A percentile compares a stretch with the other conserved stretches of the same genome.
These are phyloP conservation scores for Mallotus repandus DNA, from an alignment of 441 rosid species.

Conservation along the genomic window DNA sequence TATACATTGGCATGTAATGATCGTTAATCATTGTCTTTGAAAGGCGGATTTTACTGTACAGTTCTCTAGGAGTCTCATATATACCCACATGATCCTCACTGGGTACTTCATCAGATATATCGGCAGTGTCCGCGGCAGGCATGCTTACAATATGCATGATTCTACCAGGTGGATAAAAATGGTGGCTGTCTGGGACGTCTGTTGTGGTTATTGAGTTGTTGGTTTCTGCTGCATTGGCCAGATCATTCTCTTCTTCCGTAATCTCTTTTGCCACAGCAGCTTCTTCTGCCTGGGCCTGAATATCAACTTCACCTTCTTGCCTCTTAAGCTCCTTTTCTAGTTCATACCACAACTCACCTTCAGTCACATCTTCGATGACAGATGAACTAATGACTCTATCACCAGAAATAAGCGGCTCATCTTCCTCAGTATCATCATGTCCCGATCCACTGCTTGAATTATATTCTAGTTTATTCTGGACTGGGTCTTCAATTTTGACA, in stretches of 20 bases:
- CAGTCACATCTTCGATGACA: slow-evolving; percentile 50
- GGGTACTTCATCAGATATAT: slow-evolving; percentile 28
- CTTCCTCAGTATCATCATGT: slow-evolving; percentile 64
- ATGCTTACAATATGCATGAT: slow-evolving; percentile 75
- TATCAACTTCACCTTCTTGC: slow-evolving; percentile 52
- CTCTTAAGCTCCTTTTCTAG: slow-evolving; percentile 82
- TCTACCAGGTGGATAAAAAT: slow-evolving; percentile 85
- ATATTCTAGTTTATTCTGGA: slow-evolving; percentile 36
- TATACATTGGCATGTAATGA: slow-evolving; percentile 96
- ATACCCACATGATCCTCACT: slow-evolving; percentile 46
- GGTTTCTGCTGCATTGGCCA: slow-evolving; percentile 44
- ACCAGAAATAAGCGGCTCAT: slow-evolving; percentile 49
- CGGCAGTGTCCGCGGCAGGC: slow-evolving; percentile 33
- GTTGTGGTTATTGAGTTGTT: slow-evolving; percentile 34
- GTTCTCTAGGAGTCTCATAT: slow-evolving; percentile 80
- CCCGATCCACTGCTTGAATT: slow-evolving; percentile 49
- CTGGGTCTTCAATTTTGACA: slow-evolving; percentile 29
- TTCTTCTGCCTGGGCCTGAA: slow-evolving; percentile 65
- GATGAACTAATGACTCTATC: slow-evolving; percentile 39
- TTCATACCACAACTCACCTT: slow-evolving; percentile 84
- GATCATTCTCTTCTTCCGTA: slow-evolving; percentile 60
- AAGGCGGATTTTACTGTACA: slow-evolving; percentile 86
- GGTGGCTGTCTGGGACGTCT: slow-evolving; percentile 59
- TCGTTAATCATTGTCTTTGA: slow-evolving; percentile 92
- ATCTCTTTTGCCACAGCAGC: slow-evolving; percentile 78